Base-by-base conservation (phyloP, 2,329 filamentous ascomycete genomes). In the Apiospora rasikravindrae region DNA sequence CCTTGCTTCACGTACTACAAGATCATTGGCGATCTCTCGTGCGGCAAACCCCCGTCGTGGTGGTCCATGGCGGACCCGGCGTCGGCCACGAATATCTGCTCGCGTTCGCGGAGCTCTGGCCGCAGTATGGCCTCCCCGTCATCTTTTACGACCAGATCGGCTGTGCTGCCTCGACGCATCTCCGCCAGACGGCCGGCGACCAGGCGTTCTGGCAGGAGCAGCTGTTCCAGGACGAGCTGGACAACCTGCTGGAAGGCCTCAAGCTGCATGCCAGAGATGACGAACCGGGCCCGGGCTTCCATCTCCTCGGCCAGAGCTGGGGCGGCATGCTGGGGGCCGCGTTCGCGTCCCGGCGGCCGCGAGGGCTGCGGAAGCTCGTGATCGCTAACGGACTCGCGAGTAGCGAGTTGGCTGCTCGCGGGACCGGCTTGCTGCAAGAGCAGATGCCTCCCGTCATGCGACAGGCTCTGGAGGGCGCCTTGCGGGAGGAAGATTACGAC, bases 251-350 rank as follows among this genome's bases (percentile, higher is more conserved):
- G 1, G 45, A 70, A 2, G 69, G 75, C 29, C 72, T 77, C 2
- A 26, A 61, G 4, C 67, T 76, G 16, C 71, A 42, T 10, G 33
- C 3, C 33, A 6, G 6, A 3, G 33, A 33, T 6, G 33, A 53
- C 37, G 71, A 24, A 3, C 3, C 33, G 33, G 33, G 33, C 13
- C 72, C 70, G 37, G 74, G 73, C n/a, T 75, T 74, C 26, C 70
- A 76, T 33, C 64, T 76, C 11, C 72, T 76, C 42, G 73, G 75
- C 57, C 75, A 76, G 44, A 76, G 74, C 69, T 76, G 73, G 73
- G 74, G 73, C 10, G 76, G 73, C 33, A 74, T 75, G 72, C 72
- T 76, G 0, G 73, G 71, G 10, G 67, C 73, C 0, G 73, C 73
- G 1, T 77, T 75, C n/a, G 74, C 64, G 7, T 16, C 44, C 33